Evolutionary conservation across 2,329 filamentous ascomycete species (phyloP), one percentile per base, ranked within the genome.

Genomic region (Polytolypa hystricis): DNA sequence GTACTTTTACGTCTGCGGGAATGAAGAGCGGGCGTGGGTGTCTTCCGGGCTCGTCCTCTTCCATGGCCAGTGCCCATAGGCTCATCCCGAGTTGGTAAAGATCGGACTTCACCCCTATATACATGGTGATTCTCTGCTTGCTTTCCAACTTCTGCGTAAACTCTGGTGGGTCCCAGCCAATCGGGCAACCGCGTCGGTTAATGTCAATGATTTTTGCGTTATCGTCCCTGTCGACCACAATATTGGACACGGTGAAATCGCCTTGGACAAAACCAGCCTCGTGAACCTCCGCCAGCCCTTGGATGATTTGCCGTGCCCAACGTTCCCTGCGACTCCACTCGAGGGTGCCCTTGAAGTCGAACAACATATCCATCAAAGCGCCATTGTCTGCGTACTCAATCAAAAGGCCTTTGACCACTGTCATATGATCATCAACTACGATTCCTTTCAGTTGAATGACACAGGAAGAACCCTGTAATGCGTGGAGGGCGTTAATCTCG

Each of bases 141-240:
- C 79, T 87, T 46, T 89, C 79, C 42, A 96, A 85, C 38, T 96
- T 75, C 4, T 75, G 73, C 11, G 79, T 81, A 38, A 93, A 81
- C 61, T 98, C 91, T 4, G 91, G 91, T 2, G 91, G 87, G 48
- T 98, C 91, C 91, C 91, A 98, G 16, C 89, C 89, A 4, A 96
- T 84, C 0, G 91, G 91, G 51, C 91, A 98, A n/a, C 91, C 91
- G 49, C 91, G 73, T 38, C 91, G 74, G 62, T 98, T 98, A 64
- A 98, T 95, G 59, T 98, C 91, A 53, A 98, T 98, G 47, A 98
- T 96, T 52, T 93, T 89, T 6, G 89, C 91, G 52, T 95, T 73
- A 53, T 86, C 79, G 29, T 81, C 63, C 9, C 72, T 70, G 56
- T 96, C 85, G 51, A 98, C 81, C 42, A 98, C 91, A 46, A 98